Evolutionary conservation across 2,329 filamentous ascomycete species (phyloP).

Genomic region (Raffaelea arxii): DNA sequence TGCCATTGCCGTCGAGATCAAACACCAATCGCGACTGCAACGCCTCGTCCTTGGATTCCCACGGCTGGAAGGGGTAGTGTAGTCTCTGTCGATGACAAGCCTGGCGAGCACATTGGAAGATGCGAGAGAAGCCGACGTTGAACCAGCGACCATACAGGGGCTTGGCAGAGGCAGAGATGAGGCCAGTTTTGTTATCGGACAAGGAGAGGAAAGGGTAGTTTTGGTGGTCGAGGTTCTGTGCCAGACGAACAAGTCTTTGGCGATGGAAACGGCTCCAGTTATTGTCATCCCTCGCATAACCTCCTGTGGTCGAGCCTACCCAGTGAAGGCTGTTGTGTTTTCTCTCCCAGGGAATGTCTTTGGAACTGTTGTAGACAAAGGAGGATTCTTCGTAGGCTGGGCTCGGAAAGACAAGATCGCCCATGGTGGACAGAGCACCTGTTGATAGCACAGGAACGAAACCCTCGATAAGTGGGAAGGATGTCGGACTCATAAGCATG

Average conservation of each 20-base stretch:
- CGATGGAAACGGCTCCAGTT: constrained; percentile 36
- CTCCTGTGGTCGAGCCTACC: constrained; percentile 46
- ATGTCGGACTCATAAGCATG: constrained; percentile 31
- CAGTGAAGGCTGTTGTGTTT: constrained; percentile 46
- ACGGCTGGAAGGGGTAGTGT: constrained; percentile 11
- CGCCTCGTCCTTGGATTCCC: constrained; percentile 19
- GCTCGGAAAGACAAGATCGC: constrained; percentile 42
- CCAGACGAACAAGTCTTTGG: constrained; percentile 32
- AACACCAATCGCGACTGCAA: constrained; percentile 32
- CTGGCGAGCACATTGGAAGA: constrained; percentile 31
- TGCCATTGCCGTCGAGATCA: constrained; percentile 47
- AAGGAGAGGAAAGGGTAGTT: constrained; percentile 19
- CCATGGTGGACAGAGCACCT: constrained; percentile 34
- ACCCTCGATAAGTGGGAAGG: constrained; percentile 28
- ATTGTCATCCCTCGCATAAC: constrained; percentile 20
- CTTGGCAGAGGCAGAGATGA: no score
- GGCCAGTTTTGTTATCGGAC: constrained; percentile 27
- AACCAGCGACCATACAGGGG: constrained; percentile 20
- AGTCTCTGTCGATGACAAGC: constrained; percentile 2
- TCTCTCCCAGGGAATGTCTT: constrained; percentile 35
- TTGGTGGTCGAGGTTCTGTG: constrained; percentile 20
- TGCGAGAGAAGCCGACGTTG: constrained; percentile 17
- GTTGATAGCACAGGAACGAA: constrained; percentile 36
- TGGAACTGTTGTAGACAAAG: not conserved
- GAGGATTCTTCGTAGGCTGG: no score